These are phyloP conservation scores for Schrenkiella parvula DNA, from an alignment of 345 rosid species.

Conservation along the genomic window DNA sequence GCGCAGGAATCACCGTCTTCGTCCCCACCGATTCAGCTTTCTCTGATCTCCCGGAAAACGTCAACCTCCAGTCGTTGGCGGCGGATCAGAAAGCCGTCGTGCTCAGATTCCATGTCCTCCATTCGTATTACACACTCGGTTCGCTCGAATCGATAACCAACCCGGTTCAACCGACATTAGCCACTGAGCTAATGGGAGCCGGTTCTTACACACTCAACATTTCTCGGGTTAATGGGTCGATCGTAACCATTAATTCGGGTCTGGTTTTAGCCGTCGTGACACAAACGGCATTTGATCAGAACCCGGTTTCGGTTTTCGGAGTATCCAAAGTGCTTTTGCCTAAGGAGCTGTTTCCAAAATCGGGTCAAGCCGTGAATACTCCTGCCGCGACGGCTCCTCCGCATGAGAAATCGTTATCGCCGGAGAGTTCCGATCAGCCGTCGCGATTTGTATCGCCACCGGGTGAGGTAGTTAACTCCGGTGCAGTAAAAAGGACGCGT, in stretches of 20 bases:
- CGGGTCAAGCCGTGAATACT: constrained; percentile 36
- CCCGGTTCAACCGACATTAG: constrained; percentile 88
- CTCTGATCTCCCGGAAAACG: constrained; percentile 59
- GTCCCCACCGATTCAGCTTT: constrained; percentile 81
- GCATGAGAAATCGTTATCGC: constrained; percentile 45
- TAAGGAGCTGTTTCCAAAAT: constrained; percentile 44
- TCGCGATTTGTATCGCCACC: constrained; percentile 55
- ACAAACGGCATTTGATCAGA: constrained; percentile 81
- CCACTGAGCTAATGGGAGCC: constrained; percentile 76
- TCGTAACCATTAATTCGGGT: constrained; percentile 68
- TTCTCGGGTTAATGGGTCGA: constrained; percentile 69
- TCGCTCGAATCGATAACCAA: constrained; percentile 84
- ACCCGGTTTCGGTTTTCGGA: constrained; percentile 84
- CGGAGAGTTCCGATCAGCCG: constrained; percentile 36
- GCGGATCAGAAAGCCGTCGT: constrained; percentile 71
- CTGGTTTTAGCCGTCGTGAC: constrained; percentile 78
- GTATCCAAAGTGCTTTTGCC: constrained; percentile 82
- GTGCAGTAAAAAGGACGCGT: constrained; percentile 4
- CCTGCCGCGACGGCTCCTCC: constrained; percentile 38
- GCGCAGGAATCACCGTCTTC: constrained; percentile 88
- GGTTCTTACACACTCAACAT: constrained; percentile 81
- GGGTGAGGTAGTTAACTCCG: constrained; percentile 38
- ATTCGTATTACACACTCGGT: constrained; percentile 89
- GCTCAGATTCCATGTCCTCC: constrained; percentile 76
- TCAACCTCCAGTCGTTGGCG: constrained; percentile 62